Evolutionary conservation across 305 asterid genomes (phyloP), one percentile per base, ranked within the genome.

Genomic region (Ajuga reptans): DNA sequence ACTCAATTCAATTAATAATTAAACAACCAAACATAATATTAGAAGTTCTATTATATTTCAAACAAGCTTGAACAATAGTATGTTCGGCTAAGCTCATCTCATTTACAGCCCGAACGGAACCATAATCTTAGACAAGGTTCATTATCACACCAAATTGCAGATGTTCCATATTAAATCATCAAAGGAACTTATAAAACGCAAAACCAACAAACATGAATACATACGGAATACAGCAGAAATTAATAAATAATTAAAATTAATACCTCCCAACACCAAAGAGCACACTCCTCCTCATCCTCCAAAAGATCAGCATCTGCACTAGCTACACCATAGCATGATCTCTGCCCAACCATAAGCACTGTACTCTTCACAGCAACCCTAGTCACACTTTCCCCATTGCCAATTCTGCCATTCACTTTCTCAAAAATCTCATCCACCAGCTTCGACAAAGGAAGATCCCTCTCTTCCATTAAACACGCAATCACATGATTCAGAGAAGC

Each of bases 251-350:
- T 57, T 5, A 41, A 15, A 66, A 31, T 1, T 21, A 59, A 37
- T 60, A 92, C 98, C 98, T 92, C 98, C 98, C 98, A 92, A 60
- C 87, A 90, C 96, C 97, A 90, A 29, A 90, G 91, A 53, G 92
- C 89, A 54, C 75, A 58, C 62, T 80, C 92, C 3, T 84, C 68
- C 39, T 85, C 95, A 70, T 90, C 95, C 82, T 92, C 97, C 83
- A 92, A 82, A 36, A 85, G 74, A 78, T 92, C 96, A 33, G 96
- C 89, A 76, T 92, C 96, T 3, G 75, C 80, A 59, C 77, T 51
- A 4, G 79, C 68, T 4, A 82, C 72, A 42, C 98, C 98, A 64
- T 92, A 90, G 66, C 80, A 78, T 59, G 73, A 59, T 68, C 98
- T 85, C 68, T 92, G 98, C 68, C 96, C 98, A 78, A 88, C 75